Evolutionary conservation across 2,329 filamentous ascomycete species (phyloP).

Genomic region (Phyllosticta ampelicida): DNA sequence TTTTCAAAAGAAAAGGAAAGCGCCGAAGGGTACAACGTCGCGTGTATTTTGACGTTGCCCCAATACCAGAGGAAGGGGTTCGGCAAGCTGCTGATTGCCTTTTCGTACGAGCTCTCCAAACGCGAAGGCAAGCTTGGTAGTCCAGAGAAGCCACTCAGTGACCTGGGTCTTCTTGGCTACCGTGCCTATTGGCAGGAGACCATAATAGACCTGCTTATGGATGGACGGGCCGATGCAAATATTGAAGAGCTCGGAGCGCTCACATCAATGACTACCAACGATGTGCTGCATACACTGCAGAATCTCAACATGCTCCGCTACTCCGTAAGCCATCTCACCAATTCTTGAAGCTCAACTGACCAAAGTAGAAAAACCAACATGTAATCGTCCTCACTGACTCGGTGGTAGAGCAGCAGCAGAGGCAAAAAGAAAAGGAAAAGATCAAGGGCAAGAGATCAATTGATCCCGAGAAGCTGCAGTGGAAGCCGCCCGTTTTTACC

Average conservation of each 20-base stretch:
- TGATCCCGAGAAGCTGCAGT: slow-evolving; percentile 68
- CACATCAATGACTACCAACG: slow-evolving; percentile 92
- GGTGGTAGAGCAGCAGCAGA: slow-evolving; percentile 56
- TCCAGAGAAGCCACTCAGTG: slow-evolving; percentile 90
- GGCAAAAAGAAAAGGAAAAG: slow-evolving; percentile 70
- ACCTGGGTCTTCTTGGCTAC: slow-evolving; percentile 86
- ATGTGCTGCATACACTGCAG: slow-evolving; percentile 90
- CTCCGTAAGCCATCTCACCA: slow-evolving; percentile 39
- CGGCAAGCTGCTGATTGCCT: slow-evolving; percentile 85
- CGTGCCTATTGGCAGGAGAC: slow-evolving; percentile 97
- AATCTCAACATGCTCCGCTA: slow-evolving; percentile 93
- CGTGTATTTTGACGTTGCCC: slow-evolving; percentile 91
- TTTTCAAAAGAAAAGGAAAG: slow-evolving; percentile 98
- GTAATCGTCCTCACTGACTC: slow-evolving; percentile 87
- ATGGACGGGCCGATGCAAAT: slow-evolving; percentile 57
- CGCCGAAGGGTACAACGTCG: slow-evolving; percentile 93
- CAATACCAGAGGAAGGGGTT: slow-evolving; percentile 96
- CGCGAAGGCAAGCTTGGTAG: slow-evolving; percentile 92
- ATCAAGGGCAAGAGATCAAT: slow-evolving; percentile 67
- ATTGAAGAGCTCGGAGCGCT: slow-evolving; percentile 72
- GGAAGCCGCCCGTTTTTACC: slow-evolving; percentile 94
- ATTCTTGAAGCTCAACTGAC: slow-evolving; percentile 4
- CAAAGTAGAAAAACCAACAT: slow-evolving; percentile 67
- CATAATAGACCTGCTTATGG: slow-evolving; percentile 76
- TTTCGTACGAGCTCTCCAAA: slow-evolving; percentile 93